Percentiles rank a stretch among this genome's conserved stretches.
Conservation (phyloP, 1,284 basidiomycete genomes). For the Ceratorhiza oryzae-sativae region DNA sequence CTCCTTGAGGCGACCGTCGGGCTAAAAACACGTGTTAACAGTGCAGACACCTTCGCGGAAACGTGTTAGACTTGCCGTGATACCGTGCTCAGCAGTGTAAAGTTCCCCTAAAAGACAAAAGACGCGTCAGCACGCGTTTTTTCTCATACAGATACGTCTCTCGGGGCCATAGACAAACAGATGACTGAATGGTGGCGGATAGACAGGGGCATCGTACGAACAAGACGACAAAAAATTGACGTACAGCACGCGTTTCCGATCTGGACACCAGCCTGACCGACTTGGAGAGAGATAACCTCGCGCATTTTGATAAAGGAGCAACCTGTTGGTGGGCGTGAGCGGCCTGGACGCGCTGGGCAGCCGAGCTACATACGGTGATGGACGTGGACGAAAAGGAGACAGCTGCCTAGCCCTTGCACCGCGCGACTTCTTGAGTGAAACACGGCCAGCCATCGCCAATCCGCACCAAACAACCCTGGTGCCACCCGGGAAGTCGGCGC, state of each 20-base stretch:
- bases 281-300: constrained; percentile 89
- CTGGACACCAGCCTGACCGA: constrained; percentile 95
- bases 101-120: constrained; percentile 79
- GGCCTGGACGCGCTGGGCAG: not conserved
- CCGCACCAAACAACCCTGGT: not conserved
- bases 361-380: constrained; percentile 34
- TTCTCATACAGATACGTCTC: not conserved
- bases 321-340: not conserved
- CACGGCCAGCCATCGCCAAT: not conserved
- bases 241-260: constrained; percentile 87
- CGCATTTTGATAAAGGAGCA: constrained; percentile 39
- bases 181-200: not conserved
- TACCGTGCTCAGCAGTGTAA: constrained; percentile 97
- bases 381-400: constrained; percentile 38
- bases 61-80: constrained; percentile 70
- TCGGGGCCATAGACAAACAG: not conserved
- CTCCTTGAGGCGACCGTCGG: constrained; percentile 87
- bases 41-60: not conserved
- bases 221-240: constrained; percentile 19
- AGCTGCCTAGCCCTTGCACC: constrained; percentile 18
- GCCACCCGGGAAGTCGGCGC: constrained; percentile 21
- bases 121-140: constrained; percentile 27
- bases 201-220: not conserved
- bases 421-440: constrained; percentile 11
- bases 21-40: constrained; percentile 57